Evolutionary conservation across 352 stramenopile species (phyloP).

Genomic region (Elongisporangium anandrum): DNA sequence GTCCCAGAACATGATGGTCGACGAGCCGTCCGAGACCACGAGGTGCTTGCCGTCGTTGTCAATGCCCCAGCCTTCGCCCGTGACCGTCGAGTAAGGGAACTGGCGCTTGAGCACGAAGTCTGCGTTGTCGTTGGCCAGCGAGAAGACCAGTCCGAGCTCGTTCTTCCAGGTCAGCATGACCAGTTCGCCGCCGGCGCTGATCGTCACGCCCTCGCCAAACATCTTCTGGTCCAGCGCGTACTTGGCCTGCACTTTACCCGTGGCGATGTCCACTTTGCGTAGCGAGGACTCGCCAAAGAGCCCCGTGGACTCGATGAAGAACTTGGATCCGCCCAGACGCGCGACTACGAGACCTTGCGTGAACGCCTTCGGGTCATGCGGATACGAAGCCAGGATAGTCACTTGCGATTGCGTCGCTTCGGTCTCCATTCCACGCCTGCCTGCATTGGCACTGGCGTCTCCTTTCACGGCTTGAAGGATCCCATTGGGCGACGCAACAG

Average conservation of each 20-base stretch:
- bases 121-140: constrained; percentile 29
- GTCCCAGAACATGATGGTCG: constrained; percentile 91
- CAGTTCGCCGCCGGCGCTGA: constrained; percentile 58
- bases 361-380: constrained; percentile 82
- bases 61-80: constrained; percentile 92
- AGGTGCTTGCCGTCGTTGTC: constrained; percentile 66
- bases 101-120: constrained; percentile 36
- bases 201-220: constrained; percentile 92
- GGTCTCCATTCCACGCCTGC: neutral
- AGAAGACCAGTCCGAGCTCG: constrained; percentile 86
- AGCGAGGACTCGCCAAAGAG: constrained; percentile 87
- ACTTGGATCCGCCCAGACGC: constrained; percentile 40
- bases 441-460: neutral
- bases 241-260: constrained; percentile 69
- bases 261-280: constrained; percentile 83
- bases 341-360: constrained; percentile 81
- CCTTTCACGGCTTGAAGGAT: neutral
- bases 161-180: constrained; percentile 92
- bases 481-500: neutral
- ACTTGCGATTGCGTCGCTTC: constrained; percentile 22
- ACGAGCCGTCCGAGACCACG: constrained; percentile 88
- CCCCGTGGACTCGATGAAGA: constrained; percentile 92
- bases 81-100: constrained; percentile 76
- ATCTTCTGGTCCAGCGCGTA: constrained; percentile 47
- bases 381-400: constrained; percentile 63